Evolutionary conservation across 495 filamentous ascomycete species (phyloP).

Genomic region (Annulohypoxylon stygium): DNA sequence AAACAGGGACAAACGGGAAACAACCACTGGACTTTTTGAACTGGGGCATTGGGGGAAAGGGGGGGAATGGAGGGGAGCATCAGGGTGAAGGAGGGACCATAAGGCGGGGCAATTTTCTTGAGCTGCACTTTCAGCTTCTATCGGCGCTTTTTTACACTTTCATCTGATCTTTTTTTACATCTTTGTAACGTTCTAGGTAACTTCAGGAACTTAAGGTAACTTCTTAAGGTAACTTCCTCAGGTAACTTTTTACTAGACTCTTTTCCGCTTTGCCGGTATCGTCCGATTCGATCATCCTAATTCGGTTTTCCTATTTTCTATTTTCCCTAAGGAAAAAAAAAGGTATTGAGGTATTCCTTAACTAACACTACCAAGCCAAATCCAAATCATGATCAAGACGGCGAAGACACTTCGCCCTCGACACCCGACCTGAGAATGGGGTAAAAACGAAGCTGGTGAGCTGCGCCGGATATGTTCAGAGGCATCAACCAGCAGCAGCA

Average conservation of each 20-base stretch:
- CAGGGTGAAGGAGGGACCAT: neutral
- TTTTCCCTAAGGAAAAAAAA: too few species aligned
- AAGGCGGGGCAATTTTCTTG: constrained; percentile 39
- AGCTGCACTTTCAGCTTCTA: constrained; percentile 48
- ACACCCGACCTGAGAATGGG: constrained; percentile 48
- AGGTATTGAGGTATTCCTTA: neutral
- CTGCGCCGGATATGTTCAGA: constrained; percentile 47
- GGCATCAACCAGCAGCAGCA: constrained; percentile 37
- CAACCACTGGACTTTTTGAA: neutral
- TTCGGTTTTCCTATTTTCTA: neutral
- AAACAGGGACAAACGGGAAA: constrained; percentile 17
- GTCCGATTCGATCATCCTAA: constrained; percentile 42
- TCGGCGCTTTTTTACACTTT: constrained; percentile 45
- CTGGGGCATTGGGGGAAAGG: neutral
- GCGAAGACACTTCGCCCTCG: constrained; percentile 46
- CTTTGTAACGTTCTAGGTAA: constrained; percentile 42
- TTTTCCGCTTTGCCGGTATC: constrained; percentile 39
- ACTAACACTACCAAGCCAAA: neutral
- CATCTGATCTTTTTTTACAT: constrained; percentile 39
- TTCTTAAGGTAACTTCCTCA: neutral
- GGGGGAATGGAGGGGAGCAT: neutral
- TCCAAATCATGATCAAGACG: constrained; percentile 39
- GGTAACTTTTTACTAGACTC: constrained; percentile 10
- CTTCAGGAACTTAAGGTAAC: constrained; percentile 8
- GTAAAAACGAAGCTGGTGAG: constrained; percentile 45